phyloP scores from a whole-genome alignment of 1,139 yeast species.

The Starmera stellimalicola region DNA sequence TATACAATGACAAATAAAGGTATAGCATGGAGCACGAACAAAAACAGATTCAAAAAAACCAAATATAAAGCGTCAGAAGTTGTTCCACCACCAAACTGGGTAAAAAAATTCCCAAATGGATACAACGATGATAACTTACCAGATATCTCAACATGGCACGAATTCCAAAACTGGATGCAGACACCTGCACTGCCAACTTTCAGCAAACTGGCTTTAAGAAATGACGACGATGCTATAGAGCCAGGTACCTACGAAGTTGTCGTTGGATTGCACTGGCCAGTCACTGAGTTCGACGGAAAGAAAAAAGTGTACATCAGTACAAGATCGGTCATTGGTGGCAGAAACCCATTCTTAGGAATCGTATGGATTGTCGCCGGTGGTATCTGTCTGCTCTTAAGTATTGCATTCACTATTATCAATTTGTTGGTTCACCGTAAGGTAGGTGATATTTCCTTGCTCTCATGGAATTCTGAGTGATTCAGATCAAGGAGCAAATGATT shows the following conservation, averaged over 20 bases:
- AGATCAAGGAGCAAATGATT: too few relatives aligned
- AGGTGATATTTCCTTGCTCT: slow-evolving; percentile 18
- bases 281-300: slow-evolving; percentile 69
- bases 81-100: slow-evolving; percentile 96
- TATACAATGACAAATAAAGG: slow-evolving; percentile 59
- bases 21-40: slow-evolving; percentile 84
- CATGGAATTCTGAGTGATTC: slow-evolving; percentile 14
- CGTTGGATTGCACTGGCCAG: slow-evolving; percentile 85
- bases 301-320: slow-evolving; percentile 77
- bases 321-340: slow-evolving; percentile 84
- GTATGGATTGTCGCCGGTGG: slow-evolving; percentile 94
- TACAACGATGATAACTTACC: slow-evolving; percentile 81
- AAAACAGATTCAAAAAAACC: slow-evolving; percentile 72
- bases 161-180: slow-evolving; percentile 97
- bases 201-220: slow-evolving; percentile 72
- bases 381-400: slow-evolving; percentile 29
- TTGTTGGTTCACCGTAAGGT: slow-evolving; percentile 15
- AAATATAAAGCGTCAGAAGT: slow-evolving; percentile 59
- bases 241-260: slow-evolving; percentile 65
- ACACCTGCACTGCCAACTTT: slow-evolving; percentile 86
- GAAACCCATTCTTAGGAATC: slow-evolving; percentile 78
- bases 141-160: slow-evolving; percentile 66
- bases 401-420: slow-evolving; percentile 15
- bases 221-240: slow-evolving; percentile 52
- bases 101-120: slow-evolving; percentile 74